phyloP scores from a whole-genome alignment of 2,329 filamentous ascomycete species.

The Endocalyx cinctus region DNA sequence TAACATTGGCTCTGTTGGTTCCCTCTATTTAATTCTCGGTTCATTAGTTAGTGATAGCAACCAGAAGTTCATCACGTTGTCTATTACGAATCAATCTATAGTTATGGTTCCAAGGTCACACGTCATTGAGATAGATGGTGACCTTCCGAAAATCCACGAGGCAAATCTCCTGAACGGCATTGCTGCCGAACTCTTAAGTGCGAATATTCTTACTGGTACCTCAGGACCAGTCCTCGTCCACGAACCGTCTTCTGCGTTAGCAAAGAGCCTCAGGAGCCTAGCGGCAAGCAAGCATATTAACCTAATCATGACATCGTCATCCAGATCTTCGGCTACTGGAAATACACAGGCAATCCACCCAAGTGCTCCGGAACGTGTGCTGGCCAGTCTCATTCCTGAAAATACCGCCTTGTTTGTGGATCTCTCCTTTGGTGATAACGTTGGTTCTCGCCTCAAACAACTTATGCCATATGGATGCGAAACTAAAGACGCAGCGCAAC shows the following conservation, averaged over 20 bases:
- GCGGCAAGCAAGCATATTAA: background rate
- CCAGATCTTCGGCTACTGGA: conserved; percentile 1
- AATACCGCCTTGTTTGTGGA: background rate
- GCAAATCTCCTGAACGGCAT: conserved; percentile 3
- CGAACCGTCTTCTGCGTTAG: conserved; percentile 3
- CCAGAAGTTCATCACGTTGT: conserved; percentile 8
- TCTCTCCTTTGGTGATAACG: background rate
- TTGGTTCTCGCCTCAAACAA: background rate
- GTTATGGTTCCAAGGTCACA: conserved; percentile 6
- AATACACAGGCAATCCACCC: background rate
- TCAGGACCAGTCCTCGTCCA: conserved; percentile 8
- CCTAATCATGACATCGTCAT: conserved; percentile 2
- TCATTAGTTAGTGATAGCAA: background rate
- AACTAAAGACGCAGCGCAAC: background rate
- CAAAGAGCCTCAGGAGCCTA: background rate
- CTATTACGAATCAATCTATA: conserved; percentile 7
- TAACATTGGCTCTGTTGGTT: conserved; percentile 4
- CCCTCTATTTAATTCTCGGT: conserved; percentile 6
- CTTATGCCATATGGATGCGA: background rate
- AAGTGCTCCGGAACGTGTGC: background rate
- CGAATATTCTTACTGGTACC: conserved; percentile 4
- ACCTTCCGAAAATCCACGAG: conserved; percentile 5
- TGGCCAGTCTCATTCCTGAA: background rate
- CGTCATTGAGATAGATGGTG: conserved; percentile 4
- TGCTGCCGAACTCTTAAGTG: conserved; percentile 7